Base-by-base conservation (phyloP, 305 asterid genomes). In the Coffea humblotiana region DNA sequence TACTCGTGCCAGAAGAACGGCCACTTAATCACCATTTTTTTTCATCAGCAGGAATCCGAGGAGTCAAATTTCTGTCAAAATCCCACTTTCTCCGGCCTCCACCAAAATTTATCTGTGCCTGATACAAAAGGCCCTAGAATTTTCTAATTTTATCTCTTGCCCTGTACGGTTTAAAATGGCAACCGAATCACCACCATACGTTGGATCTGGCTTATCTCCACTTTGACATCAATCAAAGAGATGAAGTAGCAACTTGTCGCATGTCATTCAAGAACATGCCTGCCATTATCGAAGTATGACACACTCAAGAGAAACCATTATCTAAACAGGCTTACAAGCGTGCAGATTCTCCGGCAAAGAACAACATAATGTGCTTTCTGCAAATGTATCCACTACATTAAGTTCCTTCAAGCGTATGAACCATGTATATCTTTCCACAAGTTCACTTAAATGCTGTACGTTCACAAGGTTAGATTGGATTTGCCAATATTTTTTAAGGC, bases 271-370 rank as follows among this genome's bases (percentile, higher is more conserved):
- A 49, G 76, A 66, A 25, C 51, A 67, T 83, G 83, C 82, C 84
- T 68, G 78, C 82, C 84, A 78, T 65, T 78, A 64, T 66, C 71
- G 51, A 29, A 32, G 45, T 73, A 84, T n/a, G 56, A 21, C 68
- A 23, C 78, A 56, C 47, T 58, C 52, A 56, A 6, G 70, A 72
- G 70, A 72, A 63, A 25, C 63, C 74, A 64, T 70, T 56, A 21
- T 60, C 48, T 35, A 48, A 64, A 40, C 66, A 65, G 74, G 67
- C 52, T 49, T 74, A 52, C 4, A 54, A 68, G 70, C 19, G 73
- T 61, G 63, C 72, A 58, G 69, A 45, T 82, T 63, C 71, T 71
- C 66, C 51, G 61, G 68, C 76, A 52, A 75, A 21, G 49, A 16
- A 74, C 79, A 60, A 49, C 45, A 58, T 52, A 40, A 40, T 54